Conservation (phyloP, 2,329 filamentous ascomycete species). For the Teratosphaeria gauchensis region DNA sequence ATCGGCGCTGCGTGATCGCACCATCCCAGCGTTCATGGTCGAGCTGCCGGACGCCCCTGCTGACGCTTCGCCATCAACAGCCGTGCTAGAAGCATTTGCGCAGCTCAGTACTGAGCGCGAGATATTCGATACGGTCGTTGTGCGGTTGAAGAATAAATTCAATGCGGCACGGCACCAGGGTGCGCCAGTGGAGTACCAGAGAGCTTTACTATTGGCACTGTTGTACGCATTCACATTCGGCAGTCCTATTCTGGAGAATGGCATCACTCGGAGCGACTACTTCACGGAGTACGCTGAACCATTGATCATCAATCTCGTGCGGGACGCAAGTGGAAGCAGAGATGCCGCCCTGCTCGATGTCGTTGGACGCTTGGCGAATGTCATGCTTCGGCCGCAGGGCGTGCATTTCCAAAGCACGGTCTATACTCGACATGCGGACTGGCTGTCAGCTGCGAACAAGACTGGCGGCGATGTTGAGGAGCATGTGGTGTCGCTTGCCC, state of each 20-base stretch:
- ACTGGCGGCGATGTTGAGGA: neutral
- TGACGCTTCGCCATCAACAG: conserved; percentile 41
- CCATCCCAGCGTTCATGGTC: conserved; percentile 57
- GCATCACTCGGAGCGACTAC: conserved; percentile 29
- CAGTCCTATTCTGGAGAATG: conserved; percentile 36
- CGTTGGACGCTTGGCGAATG: conserved; percentile 50
- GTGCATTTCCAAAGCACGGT: conserved; percentile 32
- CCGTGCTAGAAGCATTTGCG: conserved; percentile 53
- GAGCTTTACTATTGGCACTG: conserved; percentile 50
- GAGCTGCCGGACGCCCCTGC: conserved; percentile 44
- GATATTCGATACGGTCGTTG: conserved; percentile 54
- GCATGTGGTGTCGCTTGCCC: conserved; percentile 4
- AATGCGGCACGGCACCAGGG: conserved; percentile 45
- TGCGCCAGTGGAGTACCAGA: conserved; percentile 45
- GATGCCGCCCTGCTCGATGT: conserved; percentile 49
- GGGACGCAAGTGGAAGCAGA: conserved; percentile 24
- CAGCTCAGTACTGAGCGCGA: conserved; percentile 54
- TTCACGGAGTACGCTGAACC: conserved; percentile 39
- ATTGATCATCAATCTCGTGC: conserved; percentile 27
- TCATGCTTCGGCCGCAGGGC: conserved; percentile 48
- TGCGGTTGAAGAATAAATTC: conserved; percentile 54
- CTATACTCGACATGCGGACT: conserved; percentile 21
- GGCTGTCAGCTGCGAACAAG: conserved; percentile 19
- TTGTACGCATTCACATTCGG: conserved; percentile 52
- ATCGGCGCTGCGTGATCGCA: conserved; percentile 52